phyloP scores from a whole-genome alignment of 176 grass and related monocot species.

The Tuctoria greenei region DNA sequence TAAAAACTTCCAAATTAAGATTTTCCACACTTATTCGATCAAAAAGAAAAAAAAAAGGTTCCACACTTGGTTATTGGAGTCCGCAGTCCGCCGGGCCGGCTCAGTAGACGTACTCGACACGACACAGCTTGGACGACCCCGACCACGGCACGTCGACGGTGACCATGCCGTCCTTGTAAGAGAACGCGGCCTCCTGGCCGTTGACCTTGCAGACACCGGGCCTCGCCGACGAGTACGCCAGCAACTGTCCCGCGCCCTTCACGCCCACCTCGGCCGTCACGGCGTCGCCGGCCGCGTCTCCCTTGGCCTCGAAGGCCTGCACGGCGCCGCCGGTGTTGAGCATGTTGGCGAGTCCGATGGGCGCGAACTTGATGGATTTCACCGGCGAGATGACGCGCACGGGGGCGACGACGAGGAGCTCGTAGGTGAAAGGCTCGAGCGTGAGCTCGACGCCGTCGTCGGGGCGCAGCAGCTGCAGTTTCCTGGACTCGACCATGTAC shows the following conservation, averaged over 20 bases:
- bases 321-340: slow-evolving; percentile 77
- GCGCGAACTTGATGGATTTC: slow-evolving; percentile 46
- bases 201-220: slow-evolving; percentile 61
- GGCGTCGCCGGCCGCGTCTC: neutral
- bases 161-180: slow-evolving; percentile 53
- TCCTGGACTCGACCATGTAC: slow-evolving; percentile 45
- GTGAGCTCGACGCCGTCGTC: slow-evolving; percentile 59
- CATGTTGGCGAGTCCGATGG: slow-evolving; percentile 86
- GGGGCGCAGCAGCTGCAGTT: slow-evolving; percentile 45
- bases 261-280: slow-evolving; percentile 44
- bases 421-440: slow-evolving; percentile 70
- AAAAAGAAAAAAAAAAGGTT: neutral
- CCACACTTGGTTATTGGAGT: slow-evolving; percentile 4
- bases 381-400: slow-evolving; percentile 33
- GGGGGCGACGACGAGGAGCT: slow-evolving; percentile 84
- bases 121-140: slow-evolving; percentile 55
- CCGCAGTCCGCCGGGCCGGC: neutral
- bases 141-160: slow-evolving; percentile 66
- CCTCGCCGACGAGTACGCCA: slow-evolving; percentile 61
- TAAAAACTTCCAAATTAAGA: neutral
- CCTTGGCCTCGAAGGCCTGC: slow-evolving; percentile 42
- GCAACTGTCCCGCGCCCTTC: slow-evolving; percentile 74
- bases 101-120: slow-evolving; percentile 66
- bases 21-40: neutral
- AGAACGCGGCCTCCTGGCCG: slow-evolving; percentile 48